phyloP scores from a whole-genome alignment of 495 filamentous ascomycete genomes.

The Neurospora sp. region DNA sequence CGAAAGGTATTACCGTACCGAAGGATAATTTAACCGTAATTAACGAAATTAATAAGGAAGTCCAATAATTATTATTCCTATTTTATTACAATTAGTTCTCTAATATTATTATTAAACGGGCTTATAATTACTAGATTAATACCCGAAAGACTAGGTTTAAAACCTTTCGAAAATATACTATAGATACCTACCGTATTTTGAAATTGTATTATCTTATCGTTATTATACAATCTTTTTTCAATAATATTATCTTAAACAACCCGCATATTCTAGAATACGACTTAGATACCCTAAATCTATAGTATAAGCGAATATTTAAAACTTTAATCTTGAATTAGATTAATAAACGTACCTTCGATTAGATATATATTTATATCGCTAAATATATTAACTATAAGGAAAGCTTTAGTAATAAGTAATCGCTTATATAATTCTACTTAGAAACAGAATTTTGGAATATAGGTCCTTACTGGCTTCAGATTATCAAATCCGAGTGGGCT shows the following conservation, averaged over 20 bases:
- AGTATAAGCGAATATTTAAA: neutral
- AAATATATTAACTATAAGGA: too few species aligned
- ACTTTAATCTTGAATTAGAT: neutral
- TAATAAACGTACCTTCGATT: neutral
- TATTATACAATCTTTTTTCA: neutral
- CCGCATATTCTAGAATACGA: neutral
- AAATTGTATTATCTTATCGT: neutral
- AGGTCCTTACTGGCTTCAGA: too few species aligned
- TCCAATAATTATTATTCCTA: neutral
- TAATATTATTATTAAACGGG: too few species aligned
- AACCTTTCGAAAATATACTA: neutral
- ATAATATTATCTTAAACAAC: neutral
- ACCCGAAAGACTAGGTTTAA: too few species aligned
- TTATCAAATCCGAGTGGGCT: too few species aligned
- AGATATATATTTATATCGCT: too few species aligned
- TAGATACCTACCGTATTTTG: neutral
- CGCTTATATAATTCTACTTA: too few species aligned
- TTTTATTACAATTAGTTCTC: neutral
- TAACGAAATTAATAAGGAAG: neutral
- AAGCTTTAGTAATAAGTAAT: too few species aligned
- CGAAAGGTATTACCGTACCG: too few species aligned
- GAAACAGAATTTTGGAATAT: too few species aligned
- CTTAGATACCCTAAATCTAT: neutral
- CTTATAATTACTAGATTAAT: too few species aligned
- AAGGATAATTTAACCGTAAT: too few species aligned